Evolutionary conservation across 371 early-diverging fungal genomes (phyloP).

Genomic region (Dichotomocladium elegans): DNA sequence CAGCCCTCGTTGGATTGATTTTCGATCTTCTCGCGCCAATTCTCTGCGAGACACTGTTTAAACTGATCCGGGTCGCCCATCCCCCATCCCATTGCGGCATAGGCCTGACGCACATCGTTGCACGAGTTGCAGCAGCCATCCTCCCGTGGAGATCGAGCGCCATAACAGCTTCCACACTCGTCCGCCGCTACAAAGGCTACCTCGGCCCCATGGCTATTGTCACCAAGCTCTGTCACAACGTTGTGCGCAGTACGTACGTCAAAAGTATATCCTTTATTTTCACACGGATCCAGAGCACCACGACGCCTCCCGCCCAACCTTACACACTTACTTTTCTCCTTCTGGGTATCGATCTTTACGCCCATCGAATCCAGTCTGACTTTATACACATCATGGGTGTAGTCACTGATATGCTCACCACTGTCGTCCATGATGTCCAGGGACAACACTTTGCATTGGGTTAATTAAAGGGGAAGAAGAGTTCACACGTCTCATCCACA

Average conservation of each 20-base stretch:
- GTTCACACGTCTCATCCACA: too few relatives aligned
- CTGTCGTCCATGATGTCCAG: conserved; percentile 94
- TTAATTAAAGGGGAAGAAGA: too few relatives aligned
- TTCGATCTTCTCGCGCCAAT: conserved; percentile 72
- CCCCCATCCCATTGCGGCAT: conserved; percentile 79
- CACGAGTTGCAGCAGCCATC: conserved; percentile 94
- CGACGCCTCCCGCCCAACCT: too few relatives aligned
- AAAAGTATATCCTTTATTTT: neutral
- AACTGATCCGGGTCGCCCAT: conserved; percentile 66
- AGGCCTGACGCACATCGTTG: conserved; percentile 87
- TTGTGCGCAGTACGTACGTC: neutral
- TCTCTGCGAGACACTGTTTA: conserved; percentile 92
- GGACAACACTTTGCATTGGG: conserved; percentile 63
- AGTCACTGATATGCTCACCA: conserved; percentile 84
- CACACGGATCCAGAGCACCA: too few relatives aligned
- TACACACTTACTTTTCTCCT: conserved; percentile 50
- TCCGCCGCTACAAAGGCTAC: conserved; percentile 35
- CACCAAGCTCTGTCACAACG: conserved; percentile 38
- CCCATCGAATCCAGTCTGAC: conserved; percentile 73
- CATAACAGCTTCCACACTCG: conserved; percentile 92
- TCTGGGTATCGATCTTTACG: conserved; percentile 53
- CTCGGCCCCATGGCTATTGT: conserved; percentile 32
- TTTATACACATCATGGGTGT: conserved; percentile 79
- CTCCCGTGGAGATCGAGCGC: conserved; percentile 56
- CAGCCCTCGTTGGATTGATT: conserved; percentile 81